phyloP scores from a whole-genome alignment of 805 yeast genomes.

The Ogataea ramenticola region DNA sequence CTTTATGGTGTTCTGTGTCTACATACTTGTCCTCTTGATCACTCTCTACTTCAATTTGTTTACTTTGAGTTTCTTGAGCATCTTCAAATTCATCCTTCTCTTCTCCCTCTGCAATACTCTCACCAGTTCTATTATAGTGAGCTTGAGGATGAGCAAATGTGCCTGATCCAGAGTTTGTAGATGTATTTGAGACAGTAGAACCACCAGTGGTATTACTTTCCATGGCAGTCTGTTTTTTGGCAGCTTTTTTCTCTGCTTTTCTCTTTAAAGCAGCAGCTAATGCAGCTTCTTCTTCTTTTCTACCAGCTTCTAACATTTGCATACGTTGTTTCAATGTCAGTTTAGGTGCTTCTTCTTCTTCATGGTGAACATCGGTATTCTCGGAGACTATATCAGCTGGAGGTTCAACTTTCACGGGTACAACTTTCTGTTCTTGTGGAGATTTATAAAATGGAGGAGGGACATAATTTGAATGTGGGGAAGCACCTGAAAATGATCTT shows the following conservation, averaged over 20 bases:
- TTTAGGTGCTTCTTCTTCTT: slow-evolving; percentile 59
- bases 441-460: slow-evolving; percentile 29
- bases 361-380: slow-evolving; percentile 20
- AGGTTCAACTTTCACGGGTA: slow-evolving; percentile 15
- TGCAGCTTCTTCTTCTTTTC: slow-evolving; percentile 66
- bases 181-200: slow-evolving; percentile 1
- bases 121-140: neutral
- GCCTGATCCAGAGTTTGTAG: neutral
- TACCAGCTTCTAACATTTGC: slow-evolving; percentile 73
- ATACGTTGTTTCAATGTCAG: slow-evolving; percentile 83
- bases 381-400: slow-evolving; percentile 6
- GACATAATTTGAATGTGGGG: slow-evolving; percentile 53
- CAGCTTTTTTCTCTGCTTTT: slow-evolving; percentile 43
- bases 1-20: no score
- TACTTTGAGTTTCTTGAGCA: slow-evolving; percentile 12
- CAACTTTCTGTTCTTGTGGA: slow-evolving; percentile 13
- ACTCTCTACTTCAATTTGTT: slow-evolving; percentile 15
- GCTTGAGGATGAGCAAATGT: neutral
- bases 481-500: slow-evolving; percentile 48
- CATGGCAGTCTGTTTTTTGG: slow-evolving; percentile 12
- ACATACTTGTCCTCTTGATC: no score
- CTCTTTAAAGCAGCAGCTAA: slow-evolving; percentile 53
- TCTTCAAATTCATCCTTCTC: neutral
- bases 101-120: neutral
- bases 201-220: slow-evolving; percentile 8